phyloP scores from a whole-genome alignment of 495 filamentous ascomycete genomes.

The Penicillium diatomitis region DNA sequence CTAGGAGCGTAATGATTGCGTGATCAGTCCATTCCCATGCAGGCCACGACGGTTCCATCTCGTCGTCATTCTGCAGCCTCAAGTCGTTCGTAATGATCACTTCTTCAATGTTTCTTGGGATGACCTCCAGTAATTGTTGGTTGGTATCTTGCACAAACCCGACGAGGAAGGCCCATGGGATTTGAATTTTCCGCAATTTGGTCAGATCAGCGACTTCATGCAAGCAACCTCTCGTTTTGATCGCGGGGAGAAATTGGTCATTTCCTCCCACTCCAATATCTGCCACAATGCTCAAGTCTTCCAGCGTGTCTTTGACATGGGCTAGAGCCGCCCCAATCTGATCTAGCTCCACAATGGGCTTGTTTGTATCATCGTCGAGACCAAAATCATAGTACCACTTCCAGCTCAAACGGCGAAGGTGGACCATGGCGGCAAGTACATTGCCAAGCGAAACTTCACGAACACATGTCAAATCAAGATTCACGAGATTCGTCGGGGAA shows the following conservation, averaged over 20 bases:
- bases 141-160: slow-evolving; percentile 6
- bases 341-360: background rate
- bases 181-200: slow-evolving; percentile 5
- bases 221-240: slow-evolving; percentile 5
- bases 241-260: too few relatives aligned
- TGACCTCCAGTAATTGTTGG: slow-evolving; percentile 6
- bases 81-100: slow-evolving; percentile 11
- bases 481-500: background rate
- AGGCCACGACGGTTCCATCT: background rate
- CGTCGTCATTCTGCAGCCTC: background rate
- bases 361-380: background rate
- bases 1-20: slow-evolving; percentile 2
- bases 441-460: background rate
- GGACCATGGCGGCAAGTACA: background rate
- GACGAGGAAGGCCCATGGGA: slow-evolving; percentile 10
- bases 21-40: slow-evolving; percentile 5
- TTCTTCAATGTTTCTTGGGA: slow-evolving; percentile 8
- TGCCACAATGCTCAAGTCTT: background rate
- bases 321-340: background rate
- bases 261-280: background rate
- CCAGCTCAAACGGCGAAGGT: background rate
- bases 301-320: background rate
- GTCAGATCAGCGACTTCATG: slow-evolving; percentile 4
- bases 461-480: background rate
- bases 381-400: background rate